Base-by-base conservation (phyloP, 78 protist species). In the Isochrysis galbana region DNA sequence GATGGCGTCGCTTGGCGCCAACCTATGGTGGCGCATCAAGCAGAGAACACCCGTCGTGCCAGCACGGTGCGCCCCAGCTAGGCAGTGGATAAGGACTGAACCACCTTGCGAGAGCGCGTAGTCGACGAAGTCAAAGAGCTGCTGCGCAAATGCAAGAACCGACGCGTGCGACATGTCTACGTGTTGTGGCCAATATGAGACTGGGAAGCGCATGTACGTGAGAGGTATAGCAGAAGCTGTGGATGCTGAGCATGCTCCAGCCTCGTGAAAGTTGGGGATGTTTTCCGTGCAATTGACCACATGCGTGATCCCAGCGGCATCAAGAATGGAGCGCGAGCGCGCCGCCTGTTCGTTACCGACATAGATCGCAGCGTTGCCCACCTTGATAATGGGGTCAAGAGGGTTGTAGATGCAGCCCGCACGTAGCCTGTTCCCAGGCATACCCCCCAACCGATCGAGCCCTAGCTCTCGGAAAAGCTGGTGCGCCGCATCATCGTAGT, bases 51-150 rank as follows among this genome's bases (percentile, higher is more conserved):
- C 87, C 10, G 87, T 44, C 21, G 87, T 80, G 54, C 87, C 87
- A 7, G 87, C 87, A 19, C 87, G 87, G 87, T 80, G 87, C 25
- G 87, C 87, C 36, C 87, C 87, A 17, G 87, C 87, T 34, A 80
- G 87, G n/a, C 87, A 80, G 51, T 80, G 87, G 25, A 80, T 51
- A 11, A 80, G n/a, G 36, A 80, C 87, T 1, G 5, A 25, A 22
- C 29, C 61, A 23, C 87, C 87, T 51, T 38, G 11, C 23, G 38
- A 21, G 17, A 22, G 46, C 51, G 87, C 87, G 38, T 25, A 29
- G 61, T 80, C 87, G 23, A 80, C 51, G 17, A 39, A 80, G n/a
- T 23, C 5, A 26, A 80, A 42, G 54, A 80, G n/a, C 17, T 23
- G 87, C n/a, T 44, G 46, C 23, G 51, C 38, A n/a, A 36, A 77